Conservation (phyloP, 2,329 filamentous ascomycete species). For the Penicillium italicum region DNA sequence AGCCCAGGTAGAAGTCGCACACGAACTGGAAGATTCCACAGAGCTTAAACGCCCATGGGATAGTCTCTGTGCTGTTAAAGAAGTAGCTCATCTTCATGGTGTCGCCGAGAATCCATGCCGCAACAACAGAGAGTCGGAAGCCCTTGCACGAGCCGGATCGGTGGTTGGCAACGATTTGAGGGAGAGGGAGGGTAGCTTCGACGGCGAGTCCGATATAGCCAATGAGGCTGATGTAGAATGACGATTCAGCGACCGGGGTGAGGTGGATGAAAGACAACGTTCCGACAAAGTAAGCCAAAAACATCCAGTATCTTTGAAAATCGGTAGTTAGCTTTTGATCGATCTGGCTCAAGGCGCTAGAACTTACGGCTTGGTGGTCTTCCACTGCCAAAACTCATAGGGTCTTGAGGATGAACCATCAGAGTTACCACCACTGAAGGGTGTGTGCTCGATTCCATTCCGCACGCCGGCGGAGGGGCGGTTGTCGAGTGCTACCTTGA, state of each 20-base stretch:
- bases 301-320: constrained; percentile 54
- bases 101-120: constrained; percentile 49
- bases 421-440: constrained; percentile 35
- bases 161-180: constrained; percentile 49
- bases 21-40: constrained; percentile 49
- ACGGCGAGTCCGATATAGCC: constrained; percentile 47
- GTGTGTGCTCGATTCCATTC: constrained; percentile 40
- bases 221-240: constrained; percentile 43
- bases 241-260: constrained; percentile 44
- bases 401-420: constrained; percentile 45
- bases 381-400: constrained; percentile 64
- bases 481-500: constrained; percentile 60
- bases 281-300: constrained; percentile 52
- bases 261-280: constrained; percentile 53
- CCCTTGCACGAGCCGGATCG: constrained; percentile 48
- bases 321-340: not conserved
- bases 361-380: constrained; percentile 49
- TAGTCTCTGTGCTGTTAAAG: constrained; percentile 42
- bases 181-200: constrained; percentile 48
- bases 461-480: constrained; percentile 44
- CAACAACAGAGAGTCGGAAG: constrained; percentile 48
- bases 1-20: constrained; percentile 47
- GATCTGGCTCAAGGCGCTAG: constrained; percentile 2
- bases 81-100: constrained; percentile 52
- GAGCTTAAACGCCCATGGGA: constrained; percentile 49